Percentiles rank a stretch among this genome's conserved stretches.
phyloP scores from a whole-genome alignment of 2,329 filamentous ascomycete genomes.

The Myriosclerotinia duriaeana region DNA sequence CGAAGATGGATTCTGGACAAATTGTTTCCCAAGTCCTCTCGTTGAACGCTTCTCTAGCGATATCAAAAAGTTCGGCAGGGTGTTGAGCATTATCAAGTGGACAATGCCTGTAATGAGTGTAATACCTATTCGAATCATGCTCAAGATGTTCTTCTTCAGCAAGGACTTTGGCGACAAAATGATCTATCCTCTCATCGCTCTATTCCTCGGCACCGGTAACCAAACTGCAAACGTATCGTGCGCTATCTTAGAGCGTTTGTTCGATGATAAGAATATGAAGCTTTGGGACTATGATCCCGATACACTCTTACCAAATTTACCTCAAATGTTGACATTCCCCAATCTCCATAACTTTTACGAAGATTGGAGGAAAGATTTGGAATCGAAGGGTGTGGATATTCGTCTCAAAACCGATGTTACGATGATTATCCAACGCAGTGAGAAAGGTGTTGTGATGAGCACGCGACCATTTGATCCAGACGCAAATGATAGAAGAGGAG shows the following conservation, averaged over 20 bases:
- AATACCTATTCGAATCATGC: conserved; percentile 62
- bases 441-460: conserved; percentile 53
- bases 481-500: conserved; percentile 48
- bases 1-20: conserved; percentile 60
- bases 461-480: conserved; percentile 47
- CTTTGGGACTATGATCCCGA: conserved; percentile 59
- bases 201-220: conserved; percentile 72
- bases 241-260: conserved; percentile 63
- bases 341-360: conserved; percentile 61
- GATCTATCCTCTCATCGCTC: conserved; percentile 67
- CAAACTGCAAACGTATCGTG: conserved; percentile 70
- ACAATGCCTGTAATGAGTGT: conserved; percentile 61
- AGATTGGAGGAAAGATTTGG: conserved; percentile 56
- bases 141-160: conserved; percentile 67
- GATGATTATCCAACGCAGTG: conserved; percentile 51
- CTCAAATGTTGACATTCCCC: conserved; percentile 66
- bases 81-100: conserved; percentile 51
- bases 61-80: conserved; percentile 51
- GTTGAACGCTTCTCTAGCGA: conserved; percentile 56
- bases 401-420: conserved; percentile 57
- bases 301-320: conserved; percentile 57
- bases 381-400: conserved; percentile 55
- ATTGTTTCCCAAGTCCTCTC: conserved; percentile 61
- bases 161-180: conserved; percentile 70
- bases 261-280: conserved; percentile 58